These are phyloP conservation scores for Periconia sp. DNA, from an alignment of 2,329 filamentous ascomycete species.

Conservation along the genomic window DNA sequence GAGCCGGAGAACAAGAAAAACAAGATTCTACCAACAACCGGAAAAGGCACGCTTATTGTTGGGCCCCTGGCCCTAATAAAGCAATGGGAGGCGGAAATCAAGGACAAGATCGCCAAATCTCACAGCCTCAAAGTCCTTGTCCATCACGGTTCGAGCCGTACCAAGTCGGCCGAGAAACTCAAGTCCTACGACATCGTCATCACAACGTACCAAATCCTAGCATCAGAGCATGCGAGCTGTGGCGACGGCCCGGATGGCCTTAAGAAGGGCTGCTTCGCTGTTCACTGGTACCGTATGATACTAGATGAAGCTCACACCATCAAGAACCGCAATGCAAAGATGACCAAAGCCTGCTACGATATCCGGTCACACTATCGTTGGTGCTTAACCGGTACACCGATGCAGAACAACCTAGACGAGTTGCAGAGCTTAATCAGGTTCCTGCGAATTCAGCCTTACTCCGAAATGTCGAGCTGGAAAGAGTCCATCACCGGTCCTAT, in stretches of 20 bases:
- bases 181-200: constrained; percentile 92
- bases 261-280: constrained; percentile 84
- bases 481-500: constrained; percentile 88
- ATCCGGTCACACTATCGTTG: constrained; percentile 87
- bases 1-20: constrained; percentile 60
- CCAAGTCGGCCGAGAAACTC: constrained; percentile 77
- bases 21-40: constrained; percentile 71
- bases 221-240: constrained; percentile 82
- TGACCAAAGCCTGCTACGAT: constrained; percentile 89
- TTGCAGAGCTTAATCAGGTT: constrained; percentile 93
- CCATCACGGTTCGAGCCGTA: constrained; percentile 86
- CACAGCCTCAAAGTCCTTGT: constrained; percentile 82
- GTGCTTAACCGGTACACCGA: constrained; percentile 94
- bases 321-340: constrained; percentile 97
- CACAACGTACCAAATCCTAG: constrained; percentile 94
- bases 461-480: constrained; percentile 86
- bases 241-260: constrained; percentile 65
- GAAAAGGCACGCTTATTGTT: constrained; percentile 86
- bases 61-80: constrained; percentile 93
- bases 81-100: constrained; percentile 95
- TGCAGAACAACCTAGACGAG: constrained; percentile 98
- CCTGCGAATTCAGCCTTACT: constrained; percentile 87
- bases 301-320: constrained; percentile 97
- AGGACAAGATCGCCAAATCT: constrained; percentile 73
- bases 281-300: constrained; percentile 95